Evolutionary conservation across 1,284 basidiomycete genomes (phyloP).

Genomic region (Sphagnurus paluster): DNA sequence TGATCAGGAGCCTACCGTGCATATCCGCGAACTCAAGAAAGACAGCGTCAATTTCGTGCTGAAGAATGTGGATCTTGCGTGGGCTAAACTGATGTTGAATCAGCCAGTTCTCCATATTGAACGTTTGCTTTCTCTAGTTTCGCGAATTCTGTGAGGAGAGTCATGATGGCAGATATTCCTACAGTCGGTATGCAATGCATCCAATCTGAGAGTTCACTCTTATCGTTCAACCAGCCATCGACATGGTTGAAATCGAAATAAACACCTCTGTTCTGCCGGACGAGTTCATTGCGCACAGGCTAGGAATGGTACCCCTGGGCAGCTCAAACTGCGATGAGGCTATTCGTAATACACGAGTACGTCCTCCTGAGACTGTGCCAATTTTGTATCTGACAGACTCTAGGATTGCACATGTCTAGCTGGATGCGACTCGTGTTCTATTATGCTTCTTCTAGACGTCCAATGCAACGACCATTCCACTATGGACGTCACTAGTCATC

Average conservation of each 20-base stretch:
- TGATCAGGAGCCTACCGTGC: slow-evolving; percentile 64
- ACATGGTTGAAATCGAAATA: slow-evolving; percentile 90
- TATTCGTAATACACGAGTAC: slow-evolving; percentile 78
- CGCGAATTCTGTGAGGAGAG: slow-evolving; percentile 86
- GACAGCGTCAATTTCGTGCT: slow-evolving; percentile 87
- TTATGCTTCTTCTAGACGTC: slow-evolving; percentile 74
- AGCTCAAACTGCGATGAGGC: slow-evolving; percentile 85
- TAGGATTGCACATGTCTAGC: slow-evolving; percentile 87
- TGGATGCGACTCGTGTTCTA: slow-evolving; percentile 80
- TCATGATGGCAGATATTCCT: slow-evolving; percentile 94
- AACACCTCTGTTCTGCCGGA: slow-evolving; percentile 96
- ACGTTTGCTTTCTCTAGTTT: slow-evolving; percentile 49
- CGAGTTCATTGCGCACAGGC: slow-evolving; percentile 95
- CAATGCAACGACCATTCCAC: slow-evolving; percentile 69
- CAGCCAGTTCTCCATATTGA: slow-evolving; percentile 17
- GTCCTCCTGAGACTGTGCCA: slow-evolving; percentile 25
- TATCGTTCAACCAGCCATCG: slow-evolving; percentile 69
- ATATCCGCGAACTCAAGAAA: slow-evolving; percentile 77
- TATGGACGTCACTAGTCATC: slow-evolving; percentile 81
- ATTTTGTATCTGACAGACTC: slow-evolving; percentile 13
- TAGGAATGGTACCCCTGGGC: slow-evolving; percentile 92
- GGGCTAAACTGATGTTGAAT: slow-evolving; percentile 21
- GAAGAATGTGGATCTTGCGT: slow-evolving; percentile 93
- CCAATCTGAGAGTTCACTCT: slow-evolving; percentile 8
- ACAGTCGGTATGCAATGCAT: slow-evolving; percentile 73